Conservation (phyloP, 2,329 filamentous ascomycete genomes). For the Ilyonectria mors-panacis region DNA sequence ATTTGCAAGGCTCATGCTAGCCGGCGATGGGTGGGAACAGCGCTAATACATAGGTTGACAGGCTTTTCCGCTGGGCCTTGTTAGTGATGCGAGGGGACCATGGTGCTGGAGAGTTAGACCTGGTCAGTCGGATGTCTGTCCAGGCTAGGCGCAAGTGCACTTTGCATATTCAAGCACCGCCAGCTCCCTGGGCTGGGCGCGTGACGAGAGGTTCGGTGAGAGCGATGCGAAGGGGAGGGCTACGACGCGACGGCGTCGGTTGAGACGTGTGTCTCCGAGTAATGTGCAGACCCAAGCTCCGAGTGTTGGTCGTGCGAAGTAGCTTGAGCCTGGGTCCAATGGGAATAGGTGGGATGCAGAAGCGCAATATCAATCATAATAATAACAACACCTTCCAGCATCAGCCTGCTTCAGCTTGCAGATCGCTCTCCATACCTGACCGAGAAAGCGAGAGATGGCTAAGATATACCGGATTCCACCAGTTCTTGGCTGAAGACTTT, state of each 20-base stretch:
- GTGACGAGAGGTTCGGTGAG: conserved; percentile 9
- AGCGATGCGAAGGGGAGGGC: conserved; percentile 15
- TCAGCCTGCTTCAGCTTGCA: conserved; percentile 14
- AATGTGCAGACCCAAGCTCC: background rate
- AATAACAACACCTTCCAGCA: conserved; percentile 15
- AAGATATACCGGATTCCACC: conserved; percentile 10
- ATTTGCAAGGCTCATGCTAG: conserved; percentile 23
- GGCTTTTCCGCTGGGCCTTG: background rate
- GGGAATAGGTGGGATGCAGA: conserved; percentile 7
- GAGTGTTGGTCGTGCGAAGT: conserved; percentile 3
- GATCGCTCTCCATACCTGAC: conserved; percentile 16
- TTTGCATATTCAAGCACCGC: conserved; percentile 20
- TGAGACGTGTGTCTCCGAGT: conserved; percentile 9
- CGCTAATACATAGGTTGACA: conserved; percentile 20
- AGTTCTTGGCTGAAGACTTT: background rate
- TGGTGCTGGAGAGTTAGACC: background rate
- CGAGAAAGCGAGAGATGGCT: background rate
- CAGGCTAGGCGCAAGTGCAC: conserved; percentile 9
- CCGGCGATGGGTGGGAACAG: conserved; percentile 8
- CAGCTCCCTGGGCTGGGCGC: conserved; percentile 1
- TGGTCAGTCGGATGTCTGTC: background rate
- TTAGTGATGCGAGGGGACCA: background rate
- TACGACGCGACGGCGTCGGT: conserved; percentile 10
- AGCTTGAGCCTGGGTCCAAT: conserved; percentile 7
- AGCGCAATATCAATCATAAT: conserved; percentile 16